Evolutionary conservation across 2,329 filamentous ascomycete genomes (phyloP), one percentile per base, ranked within the genome.

Genomic region (Fusarium citri): DNA sequence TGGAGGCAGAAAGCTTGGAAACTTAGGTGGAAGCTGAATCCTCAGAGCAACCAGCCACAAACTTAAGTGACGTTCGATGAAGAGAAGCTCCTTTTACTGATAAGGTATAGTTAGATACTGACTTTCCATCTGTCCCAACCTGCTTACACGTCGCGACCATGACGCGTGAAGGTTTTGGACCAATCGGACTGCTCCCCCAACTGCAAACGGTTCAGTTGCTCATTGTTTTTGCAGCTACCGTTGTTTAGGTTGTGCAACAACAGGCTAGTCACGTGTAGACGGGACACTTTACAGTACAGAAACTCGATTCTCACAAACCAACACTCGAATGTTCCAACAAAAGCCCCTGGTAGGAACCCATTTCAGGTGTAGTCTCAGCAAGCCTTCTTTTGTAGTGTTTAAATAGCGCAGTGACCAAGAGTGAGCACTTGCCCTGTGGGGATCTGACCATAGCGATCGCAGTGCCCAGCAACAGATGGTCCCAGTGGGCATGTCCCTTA

Each of bases 101-200:
- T 25, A 23, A 23, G 18, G 28, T 16, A 25, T 50, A 37, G 34
- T 37, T 37, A 12, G 34, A 37, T 37, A 37, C 18, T 37, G 18
- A 37, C 34, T 37, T 37, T 23, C 20, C 7, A 43, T 43, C 41
- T 23, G 41, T 43, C 23, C 16, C 16, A 37, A 37, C 22, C 41
- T 43, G 16, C 30, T 31, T 37, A 50, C 73, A 55, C 45, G 60
- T 73, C 73, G 72, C 73, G 73, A 74, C 73, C 23, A 66, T 72
- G 73, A 75, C 73, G 73, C 73, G 73, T 66, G 64, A 55, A 63
- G 51, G 56, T 46, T 55, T 50, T 42, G 41, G 28, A 28, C 72
- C 73, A 75, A 73, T 74, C 61, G 68, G 73, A 55, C 59, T 20
- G 41, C 49, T 64, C 63, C 72, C 59, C 55, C 50, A 20, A 40